Base-by-base conservation (phyloP, 192 early-diverging fungal species). In the Coemansia biformis region DNA sequence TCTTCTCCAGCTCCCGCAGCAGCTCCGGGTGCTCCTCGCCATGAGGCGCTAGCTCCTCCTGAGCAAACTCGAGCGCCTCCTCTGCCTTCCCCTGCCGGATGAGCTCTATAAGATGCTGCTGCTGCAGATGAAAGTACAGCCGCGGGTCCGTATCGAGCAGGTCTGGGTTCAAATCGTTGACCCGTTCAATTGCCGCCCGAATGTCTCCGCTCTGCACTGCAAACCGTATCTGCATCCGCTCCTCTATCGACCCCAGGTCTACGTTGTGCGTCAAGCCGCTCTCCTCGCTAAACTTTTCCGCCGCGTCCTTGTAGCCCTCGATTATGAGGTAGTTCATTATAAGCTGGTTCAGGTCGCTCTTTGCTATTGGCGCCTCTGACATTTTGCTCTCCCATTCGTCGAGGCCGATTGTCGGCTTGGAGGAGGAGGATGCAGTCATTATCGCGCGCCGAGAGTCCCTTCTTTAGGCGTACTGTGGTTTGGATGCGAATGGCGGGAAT, bases 281-380 rank as follows among this genome's bases (percentile, higher is more conserved):
- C 52, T 99, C 96, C 30, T 80, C 62, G 56, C 85, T 86, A 56
- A 99, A 96, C 69, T 93, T 90, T 69, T 98, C 90, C 0, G 93
- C 96, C 0, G 96, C 96, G 60, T 97, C 93, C 69, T 94, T 98
- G 80, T 93, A 98, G 8, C 96, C 96, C 67, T 99, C 96, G 38
- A 99, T 93, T 11, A 97, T 85, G 17, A 99, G 73, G 48, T 99
- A 99, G 79, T 99, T 96, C 94, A 99, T 98, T 29, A 99, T 83
- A 18, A 99, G 82, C 63, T 91, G 91, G 81, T 98, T 97, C 36
- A 99, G 77, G 70, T 96, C 93, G 18, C 89, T 78, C 51, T 92
- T 92, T 59, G 83, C 86, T 33, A 95, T 81, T 15, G 87, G 81
- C 6, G 92, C 87, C 29, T 91, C 86, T 8, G 84, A 68, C 51